A percentile compares a stretch with the other conserved stretches of the same genome.
These are phyloP conservation scores for Rhodotorula mucilaginosa DNA, from an alignment of 1,284 basidiomycete genomes.

Conservation along the genomic window DNA sequence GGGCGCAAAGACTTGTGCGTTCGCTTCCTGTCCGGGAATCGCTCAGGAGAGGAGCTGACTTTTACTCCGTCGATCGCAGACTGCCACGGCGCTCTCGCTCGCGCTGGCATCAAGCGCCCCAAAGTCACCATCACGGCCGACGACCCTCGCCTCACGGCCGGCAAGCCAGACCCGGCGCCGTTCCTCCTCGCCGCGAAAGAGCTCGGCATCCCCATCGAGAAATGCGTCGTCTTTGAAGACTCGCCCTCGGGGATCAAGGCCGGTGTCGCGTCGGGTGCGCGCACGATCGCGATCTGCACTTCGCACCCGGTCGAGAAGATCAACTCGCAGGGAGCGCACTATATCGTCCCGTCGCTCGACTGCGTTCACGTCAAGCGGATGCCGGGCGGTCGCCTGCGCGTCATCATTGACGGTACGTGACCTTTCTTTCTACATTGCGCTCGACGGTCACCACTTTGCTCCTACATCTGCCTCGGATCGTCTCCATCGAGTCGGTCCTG, in stretches of 20 bases:
- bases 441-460: not conserved
- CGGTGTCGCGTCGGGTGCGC: slow-evolving; percentile 63
- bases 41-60: no score
- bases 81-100: slow-evolving; percentile 64
- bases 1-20: slow-evolving; percentile 65
- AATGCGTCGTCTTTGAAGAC: slow-evolving; percentile 69
- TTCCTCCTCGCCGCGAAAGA: slow-evolving; percentile 53
- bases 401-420: slow-evolving; percentile 20
- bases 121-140: slow-evolving; percentile 73
- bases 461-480: no score
- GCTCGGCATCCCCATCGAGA: slow-evolving; percentile 60
- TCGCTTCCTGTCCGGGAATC: not conserved
- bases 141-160: slow-evolving; percentile 56
- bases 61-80: slow-evolving; percentile 47
- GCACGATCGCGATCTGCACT: slow-evolving; percentile 71
- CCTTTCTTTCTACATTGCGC: no score
- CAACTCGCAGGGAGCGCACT: slow-evolving; percentile 67
- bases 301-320: slow-evolving; percentile 56
- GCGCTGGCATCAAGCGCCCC: slow-evolving; percentile 69
- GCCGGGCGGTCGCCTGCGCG: slow-evolving; percentile 38
- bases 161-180: slow-evolving; percentile 47
- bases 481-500: no score
- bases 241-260: slow-evolving; percentile 71
- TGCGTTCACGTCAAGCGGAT: slow-evolving; percentile 40
- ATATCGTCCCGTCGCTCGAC: slow-evolving; percentile 50